Percentiles rank a stretch among this genome's conserved stretches.
phyloP scores from a whole-genome alignment of 148 eudicot species.

The Spergularia bocconei region DNA sequence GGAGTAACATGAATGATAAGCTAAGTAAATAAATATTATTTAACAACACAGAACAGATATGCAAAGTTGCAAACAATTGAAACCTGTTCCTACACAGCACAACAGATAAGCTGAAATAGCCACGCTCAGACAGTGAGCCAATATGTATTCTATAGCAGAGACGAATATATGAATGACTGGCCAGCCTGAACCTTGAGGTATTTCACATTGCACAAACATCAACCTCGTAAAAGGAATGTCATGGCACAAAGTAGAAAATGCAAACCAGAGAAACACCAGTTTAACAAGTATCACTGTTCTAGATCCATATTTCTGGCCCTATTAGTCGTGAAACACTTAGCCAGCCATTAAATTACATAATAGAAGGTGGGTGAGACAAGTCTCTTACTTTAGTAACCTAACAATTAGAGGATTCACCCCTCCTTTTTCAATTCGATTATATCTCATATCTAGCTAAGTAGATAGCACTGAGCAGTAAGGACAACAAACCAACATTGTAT shows the following conservation, averaged over 20 bases:
- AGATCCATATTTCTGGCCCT: neutral
- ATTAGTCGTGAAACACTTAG: neutral
- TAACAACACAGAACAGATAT: no score
- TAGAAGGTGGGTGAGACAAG: neutral
- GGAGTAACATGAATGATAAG: no score
- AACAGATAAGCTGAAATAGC: neutral
- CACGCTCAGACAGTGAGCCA: neutral
- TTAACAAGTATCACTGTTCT: neutral
- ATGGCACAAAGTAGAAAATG: neutral
- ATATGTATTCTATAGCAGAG: neutral
- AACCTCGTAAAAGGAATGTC: neutral
- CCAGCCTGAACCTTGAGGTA: neutral
- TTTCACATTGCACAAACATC: neutral
- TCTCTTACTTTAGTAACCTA: neutral
- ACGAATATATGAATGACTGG: neutral
- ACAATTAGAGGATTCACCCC: neutral
- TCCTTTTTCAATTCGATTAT: neutral
- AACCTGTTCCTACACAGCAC: neutral
- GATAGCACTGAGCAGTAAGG: neutral
- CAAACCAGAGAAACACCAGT: neutral
- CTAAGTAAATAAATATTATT: no score
- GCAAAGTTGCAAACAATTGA: neutral
- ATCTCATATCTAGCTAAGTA: neutral
- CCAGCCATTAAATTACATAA: neutral
- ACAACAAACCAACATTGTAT: neutral